These are phyloP conservation scores for Smallanthus sonchifolius DNA, from an alignment of 129 eudicot genomes.

Conservation along the genomic window DNA sequence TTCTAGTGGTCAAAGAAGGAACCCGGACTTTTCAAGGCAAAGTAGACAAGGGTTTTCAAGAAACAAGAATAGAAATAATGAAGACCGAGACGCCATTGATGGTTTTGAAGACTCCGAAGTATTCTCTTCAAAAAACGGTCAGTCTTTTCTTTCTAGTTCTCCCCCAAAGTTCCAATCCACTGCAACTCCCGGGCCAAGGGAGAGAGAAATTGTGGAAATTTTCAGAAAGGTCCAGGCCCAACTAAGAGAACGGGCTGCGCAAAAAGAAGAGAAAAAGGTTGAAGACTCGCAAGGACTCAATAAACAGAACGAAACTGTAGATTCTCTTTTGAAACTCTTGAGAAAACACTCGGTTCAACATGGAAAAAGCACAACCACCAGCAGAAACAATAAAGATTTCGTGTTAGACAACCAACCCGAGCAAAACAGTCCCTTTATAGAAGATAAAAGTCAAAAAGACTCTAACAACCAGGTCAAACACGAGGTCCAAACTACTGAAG, in stretches of 20 bases:
- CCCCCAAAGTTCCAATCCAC: constrained; percentile 48
- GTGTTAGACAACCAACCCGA: constrained; percentile 38
- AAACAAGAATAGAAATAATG: constrained; percentile 48
- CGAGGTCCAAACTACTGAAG: constrained; percentile 28
- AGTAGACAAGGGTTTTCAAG: constrained; percentile 41
- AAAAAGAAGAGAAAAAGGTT: constrained; percentile 62
- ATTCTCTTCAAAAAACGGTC: constrained; percentile 61
- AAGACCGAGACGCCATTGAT: constrained; percentile 54
- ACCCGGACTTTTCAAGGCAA: constrained; percentile 73
- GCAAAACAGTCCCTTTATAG: constrained; percentile 21
- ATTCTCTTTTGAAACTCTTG: constrained; percentile 68
- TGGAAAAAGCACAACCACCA: constrained; percentile 44
- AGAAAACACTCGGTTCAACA: constrained; percentile 73
- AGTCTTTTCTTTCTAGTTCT: constrained; percentile 38
- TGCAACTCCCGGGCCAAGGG: constrained; percentile 70
- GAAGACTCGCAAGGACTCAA: constrained; percentile 55
- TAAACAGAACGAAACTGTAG: constrained; percentile 72
- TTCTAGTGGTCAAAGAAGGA: constrained; percentile 67
- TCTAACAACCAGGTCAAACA: constrained; percentile 26
- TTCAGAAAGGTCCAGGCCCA: constrained; percentile 80
- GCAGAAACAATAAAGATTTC: constrained; percentile 39
- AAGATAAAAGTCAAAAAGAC: constrained; percentile 31
- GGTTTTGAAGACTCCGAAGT: constrained; percentile 62
- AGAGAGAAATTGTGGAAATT: constrained; percentile 74
- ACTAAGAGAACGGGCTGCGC: constrained; percentile 68